phyloP scores from a whole-genome alignment of 805 yeast genomes.

The Metschnikowia arizonensis region DNA sequence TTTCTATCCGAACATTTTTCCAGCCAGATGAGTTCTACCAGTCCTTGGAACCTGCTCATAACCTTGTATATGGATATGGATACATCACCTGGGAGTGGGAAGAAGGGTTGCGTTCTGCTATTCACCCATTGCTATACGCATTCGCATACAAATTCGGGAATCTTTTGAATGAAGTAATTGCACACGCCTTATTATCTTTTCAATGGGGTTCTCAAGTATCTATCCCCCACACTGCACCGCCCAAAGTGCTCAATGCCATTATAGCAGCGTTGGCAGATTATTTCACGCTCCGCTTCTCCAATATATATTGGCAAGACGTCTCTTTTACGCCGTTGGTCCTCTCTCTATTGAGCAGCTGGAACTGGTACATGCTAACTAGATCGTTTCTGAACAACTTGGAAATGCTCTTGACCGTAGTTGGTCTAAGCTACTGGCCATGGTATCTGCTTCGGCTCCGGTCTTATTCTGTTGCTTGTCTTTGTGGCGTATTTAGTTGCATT shows the following conservation, averaged over 20 bases:
- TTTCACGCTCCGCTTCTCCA: constrained; percentile 48
- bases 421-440: constrained; percentile 74
- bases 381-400: constrained; percentile 86
- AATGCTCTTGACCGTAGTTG: constrained; percentile 61
- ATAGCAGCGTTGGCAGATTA: constrained; percentile 72
- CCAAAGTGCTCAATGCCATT: constrained; percentile 66
- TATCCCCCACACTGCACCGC: constrained; percentile 30
- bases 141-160: constrained; percentile 34
- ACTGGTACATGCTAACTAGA: constrained; percentile 76
- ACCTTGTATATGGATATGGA: constrained; percentile 71
- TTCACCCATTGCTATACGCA: constrained; percentile 74
- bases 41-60: constrained; percentile 87
- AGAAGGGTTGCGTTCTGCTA: constrained; percentile 65
- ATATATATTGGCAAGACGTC: constrained; percentile 28
- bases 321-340: constrained; percentile 44
- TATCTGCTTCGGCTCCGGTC: constrained; percentile 16
- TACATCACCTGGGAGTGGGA: constrained; percentile 94
- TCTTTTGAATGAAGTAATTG: constrained; percentile 6
- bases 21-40: constrained; percentile 98
- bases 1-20: constrained; percentile 68
- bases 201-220: constrained; percentile 12
- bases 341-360: constrained; percentile 66
- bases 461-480: constrained; percentile 36
- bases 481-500: constrained; percentile 62
- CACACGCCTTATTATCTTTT: neutral